Conservation (phyloP, 2,329 filamentous ascomycete species). For the Venturia asperata region DNA sequence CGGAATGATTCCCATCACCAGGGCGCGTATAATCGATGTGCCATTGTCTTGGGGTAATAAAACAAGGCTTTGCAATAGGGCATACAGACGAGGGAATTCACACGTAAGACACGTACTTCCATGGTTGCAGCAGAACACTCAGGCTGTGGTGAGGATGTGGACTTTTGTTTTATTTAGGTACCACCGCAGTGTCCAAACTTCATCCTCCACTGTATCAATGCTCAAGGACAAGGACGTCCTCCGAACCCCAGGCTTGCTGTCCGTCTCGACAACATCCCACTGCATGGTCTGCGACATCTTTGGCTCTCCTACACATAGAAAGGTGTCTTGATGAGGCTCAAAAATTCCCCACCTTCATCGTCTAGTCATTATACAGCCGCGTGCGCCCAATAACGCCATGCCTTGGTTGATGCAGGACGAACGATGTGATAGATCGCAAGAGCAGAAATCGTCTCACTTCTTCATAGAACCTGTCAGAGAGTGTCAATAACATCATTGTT, state of each 20-base stretch:
- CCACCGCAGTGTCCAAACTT: background rate
- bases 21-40: background rate
- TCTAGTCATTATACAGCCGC: constrained; percentile 10
- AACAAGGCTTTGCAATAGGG: background rate
- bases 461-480: background rate
- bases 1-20: background rate
- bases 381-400: constrained; percentile 9
- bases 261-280: background rate
- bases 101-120: background rate
- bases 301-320: too few relatives aligned
- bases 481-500: constrained; percentile 7
- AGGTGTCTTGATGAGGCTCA: background rate
- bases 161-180: background rate
- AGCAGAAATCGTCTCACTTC: background rate
- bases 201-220: background rate
- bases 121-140: background rate
- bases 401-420: constrained; percentile 11
- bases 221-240: background rate
- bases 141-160: too few relatives aligned
- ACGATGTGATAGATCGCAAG: constrained; percentile 12
- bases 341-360: background rate
- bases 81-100: background rate
- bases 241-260: background rate
- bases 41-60: background rate
- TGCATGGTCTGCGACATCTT: background rate